phyloP scores from a whole-genome alignment of 108 stramenopile genomes.

The Nitzschia sp. region DNA sequence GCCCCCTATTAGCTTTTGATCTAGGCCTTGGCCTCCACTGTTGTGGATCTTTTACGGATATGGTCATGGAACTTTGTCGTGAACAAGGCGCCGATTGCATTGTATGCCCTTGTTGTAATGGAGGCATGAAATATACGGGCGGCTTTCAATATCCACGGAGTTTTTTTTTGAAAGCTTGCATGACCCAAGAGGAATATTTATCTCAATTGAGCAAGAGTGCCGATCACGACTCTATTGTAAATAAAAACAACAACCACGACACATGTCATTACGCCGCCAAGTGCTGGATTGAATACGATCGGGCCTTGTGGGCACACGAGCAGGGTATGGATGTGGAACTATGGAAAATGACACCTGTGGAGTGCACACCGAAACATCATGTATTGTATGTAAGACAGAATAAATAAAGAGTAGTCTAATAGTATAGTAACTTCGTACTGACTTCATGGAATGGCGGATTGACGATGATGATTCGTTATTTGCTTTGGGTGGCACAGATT shows the following conservation, averaged over 20 bases:
- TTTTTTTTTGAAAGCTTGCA: conserved; percentile 7
- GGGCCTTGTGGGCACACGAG: conserved; percentile 35
- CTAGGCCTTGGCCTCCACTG: conserved; percentile 38
- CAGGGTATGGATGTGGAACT: conserved; percentile 28
- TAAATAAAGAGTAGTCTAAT: too few species aligned
- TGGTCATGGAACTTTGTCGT: conserved; percentile 35
- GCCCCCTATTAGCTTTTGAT: conserved; percentile 29
- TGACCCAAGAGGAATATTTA: conserved; percentile 35
- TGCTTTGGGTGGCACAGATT: neutral
- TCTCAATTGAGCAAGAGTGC: conserved; percentile 20
- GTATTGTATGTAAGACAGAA: conserved; percentile 27
- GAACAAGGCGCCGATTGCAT: conserved; percentile 27
- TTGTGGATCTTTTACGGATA: conserved; percentile 41
- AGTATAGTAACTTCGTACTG: too few species aligned
- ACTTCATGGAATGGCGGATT: too few species aligned
- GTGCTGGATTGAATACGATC: conserved; percentile 37
- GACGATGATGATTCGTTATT: neutral
- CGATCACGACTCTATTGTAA: too few species aligned
- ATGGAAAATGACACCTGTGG: conserved; percentile 26
- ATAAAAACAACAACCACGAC: conserved; percentile 7
- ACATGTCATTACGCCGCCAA: conserved; percentile 27
- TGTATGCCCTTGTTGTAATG: conserved; percentile 42
- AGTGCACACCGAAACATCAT: conserved; percentile 40
- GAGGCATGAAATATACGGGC: conserved; percentile 26
- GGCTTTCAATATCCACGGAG: conserved; percentile 33